Evolutionary conservation across 306 rosid genomes (phyloP).

Genomic region (Delonix regia): DNA sequence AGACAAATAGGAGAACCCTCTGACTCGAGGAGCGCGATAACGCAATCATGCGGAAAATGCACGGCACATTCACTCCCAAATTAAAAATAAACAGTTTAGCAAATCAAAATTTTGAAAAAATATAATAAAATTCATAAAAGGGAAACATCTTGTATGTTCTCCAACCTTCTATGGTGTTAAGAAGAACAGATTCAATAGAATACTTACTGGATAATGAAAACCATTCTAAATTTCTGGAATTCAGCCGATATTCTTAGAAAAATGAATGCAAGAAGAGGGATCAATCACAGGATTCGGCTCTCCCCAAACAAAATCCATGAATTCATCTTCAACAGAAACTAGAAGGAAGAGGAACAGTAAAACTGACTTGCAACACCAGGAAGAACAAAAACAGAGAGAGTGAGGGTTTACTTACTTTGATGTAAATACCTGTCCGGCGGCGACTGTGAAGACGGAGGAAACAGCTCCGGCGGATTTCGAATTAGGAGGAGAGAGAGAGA

Average conservation of each 20-base stretch:
- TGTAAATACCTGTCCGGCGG: not conserved
- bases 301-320: not conserved
- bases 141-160: not conserved
- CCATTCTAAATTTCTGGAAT: not conserved
- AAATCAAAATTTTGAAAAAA: not conserved
- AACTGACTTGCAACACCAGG: not conserved
- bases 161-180: not conserved
- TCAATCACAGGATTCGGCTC: not conserved
- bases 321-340: not conserved
- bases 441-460: not conserved
- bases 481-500: not conserved
- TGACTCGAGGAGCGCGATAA: not conserved
- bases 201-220: not conserved
- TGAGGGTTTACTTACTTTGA: not conserved
- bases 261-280: not conserved
- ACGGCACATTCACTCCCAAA: not conserved
- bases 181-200: not conserved
- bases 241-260: not conserved
- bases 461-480: not conserved
- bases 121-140: not conserved
- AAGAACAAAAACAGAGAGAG: not conserved
- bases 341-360: not conserved
- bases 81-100: not conserved
- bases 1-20: not conserved
- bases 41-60: not conserved